Percentiles rank a stretch among this genome's conserved stretches.
Evolutionary conservation across 495 filamentous ascomycete species (phyloP).

Genomic region (Halenospora varia): DNA sequence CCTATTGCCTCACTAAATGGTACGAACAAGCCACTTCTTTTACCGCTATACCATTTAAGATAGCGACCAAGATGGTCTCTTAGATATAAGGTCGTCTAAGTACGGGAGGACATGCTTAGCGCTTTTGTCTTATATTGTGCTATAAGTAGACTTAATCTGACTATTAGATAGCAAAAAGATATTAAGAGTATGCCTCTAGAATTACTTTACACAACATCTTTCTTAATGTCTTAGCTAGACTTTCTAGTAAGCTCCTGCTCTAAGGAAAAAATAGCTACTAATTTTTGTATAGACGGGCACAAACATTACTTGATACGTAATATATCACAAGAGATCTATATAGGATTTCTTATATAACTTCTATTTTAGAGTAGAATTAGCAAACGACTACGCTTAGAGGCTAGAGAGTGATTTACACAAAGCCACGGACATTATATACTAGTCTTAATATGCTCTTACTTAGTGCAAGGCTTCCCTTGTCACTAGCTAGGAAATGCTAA

Average conservation of each 20-base stretch:
- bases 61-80: neutral
- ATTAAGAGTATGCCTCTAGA: no score
- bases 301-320: neutral
- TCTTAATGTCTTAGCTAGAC: neutral
- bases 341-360: constrained; percentile 4
- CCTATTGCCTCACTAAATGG: neutral
- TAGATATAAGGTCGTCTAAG: neutral
- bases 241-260: neutral
- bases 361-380: constrained; percentile 4
- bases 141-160: neutral
- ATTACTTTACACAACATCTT: neutral
- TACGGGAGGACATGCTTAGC: neutral
- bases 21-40: neutral
- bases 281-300: neutral
- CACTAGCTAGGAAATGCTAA: constrained; percentile 7
- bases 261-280: neutral
- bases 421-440: neutral
- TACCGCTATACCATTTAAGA: neutral
- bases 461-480: constrained; percentile 4
- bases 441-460: neutral
- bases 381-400: constrained; percentile 5
- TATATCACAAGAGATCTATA: neutral
- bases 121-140: neutral
- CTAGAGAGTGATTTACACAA: constrained; percentile 6
- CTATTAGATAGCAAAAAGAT: neutral